These are phyloP conservation scores for Miscanthus lutarioriparius DNA, from an alignment of 176 grass and related monocot genomes.

Conservation along the genomic window DNA sequence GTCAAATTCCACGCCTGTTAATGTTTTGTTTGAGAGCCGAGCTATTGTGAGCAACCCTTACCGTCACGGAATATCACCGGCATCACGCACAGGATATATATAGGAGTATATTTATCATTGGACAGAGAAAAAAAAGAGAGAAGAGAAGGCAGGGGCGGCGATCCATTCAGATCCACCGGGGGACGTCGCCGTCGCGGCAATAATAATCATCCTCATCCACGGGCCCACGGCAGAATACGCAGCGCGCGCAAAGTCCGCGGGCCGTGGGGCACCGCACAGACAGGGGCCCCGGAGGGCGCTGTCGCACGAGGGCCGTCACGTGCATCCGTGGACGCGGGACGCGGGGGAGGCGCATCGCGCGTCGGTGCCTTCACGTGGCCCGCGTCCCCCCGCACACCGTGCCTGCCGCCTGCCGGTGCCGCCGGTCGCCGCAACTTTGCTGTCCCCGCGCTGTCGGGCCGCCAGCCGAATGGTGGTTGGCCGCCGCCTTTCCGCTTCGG, in stretches of 20 bases:
- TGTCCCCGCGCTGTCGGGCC: neutral
- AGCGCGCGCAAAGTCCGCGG: neutral
- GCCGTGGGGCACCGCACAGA: neutral
- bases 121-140: neutral
- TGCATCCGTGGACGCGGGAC: too few relatives aligned
- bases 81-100: too few relatives aligned
- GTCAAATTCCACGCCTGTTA: too few relatives aligned
- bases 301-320: conserved; percentile 21
- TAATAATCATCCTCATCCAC: too few relatives aligned
- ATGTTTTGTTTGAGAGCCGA: too few relatives aligned
- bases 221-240: neutral
- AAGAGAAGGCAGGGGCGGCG: neutral
- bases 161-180: neutral
- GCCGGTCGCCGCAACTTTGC: too few relatives aligned
- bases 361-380: neutral
- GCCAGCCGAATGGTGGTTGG: neutral
- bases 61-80: neutral
- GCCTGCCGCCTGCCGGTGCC: neutral
- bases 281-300: neutral
- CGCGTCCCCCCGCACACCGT: neutral
- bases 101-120: neutral
- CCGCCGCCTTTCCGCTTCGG: neutral
- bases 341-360: too few relatives aligned
- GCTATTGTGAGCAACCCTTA: too few relatives aligned
- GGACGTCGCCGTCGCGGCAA: neutral